These are phyloP conservation scores for Kwoniella pini DNA, from an alignment of 768 basidiomycete species.

Conservation along the genomic window DNA sequence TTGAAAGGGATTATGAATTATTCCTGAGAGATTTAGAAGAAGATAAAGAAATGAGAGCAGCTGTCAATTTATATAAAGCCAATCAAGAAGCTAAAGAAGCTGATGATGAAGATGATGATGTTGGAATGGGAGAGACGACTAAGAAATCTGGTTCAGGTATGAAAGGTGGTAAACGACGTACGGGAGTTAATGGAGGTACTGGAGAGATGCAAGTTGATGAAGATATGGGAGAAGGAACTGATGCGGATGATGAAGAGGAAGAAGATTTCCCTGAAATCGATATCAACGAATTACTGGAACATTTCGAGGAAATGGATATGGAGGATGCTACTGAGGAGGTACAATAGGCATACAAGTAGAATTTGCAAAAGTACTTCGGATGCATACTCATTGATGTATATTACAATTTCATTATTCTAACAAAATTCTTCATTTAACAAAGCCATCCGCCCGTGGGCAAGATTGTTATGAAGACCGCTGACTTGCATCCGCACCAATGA, in stretches of 20 bases:
- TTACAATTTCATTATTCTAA: no score
- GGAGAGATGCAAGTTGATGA: constrained; percentile 52
- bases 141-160: constrained; percentile 40
- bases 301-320: constrained; percentile 88
- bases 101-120: constrained; percentile 54
- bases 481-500: no score
- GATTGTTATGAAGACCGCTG: no score
- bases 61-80: constrained; percentile 74
- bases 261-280: constrained; percentile 90
- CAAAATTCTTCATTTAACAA: no score
- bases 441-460: no score
- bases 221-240: constrained; percentile 55
- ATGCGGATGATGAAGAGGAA: constrained; percentile 58
- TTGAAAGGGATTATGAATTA: constrained; percentile 94
- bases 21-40: constrained; percentile 94
- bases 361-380: no score
- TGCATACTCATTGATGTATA: no score
- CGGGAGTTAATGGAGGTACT: constrained; percentile 10
- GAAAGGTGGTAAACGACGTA: constrained; percentile 39
- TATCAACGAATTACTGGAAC: constrained; percentile 82
- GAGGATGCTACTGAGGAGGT: constrained; percentile 32
- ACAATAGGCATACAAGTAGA: no score
- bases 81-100: constrained; percentile 11
- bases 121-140: constrained; percentile 56
- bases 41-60: constrained; percentile 82